phyloP scores from a whole-genome alignment of 2,329 filamentous ascomycete genomes.

The Rhexocercosporidium sp. region DNA sequence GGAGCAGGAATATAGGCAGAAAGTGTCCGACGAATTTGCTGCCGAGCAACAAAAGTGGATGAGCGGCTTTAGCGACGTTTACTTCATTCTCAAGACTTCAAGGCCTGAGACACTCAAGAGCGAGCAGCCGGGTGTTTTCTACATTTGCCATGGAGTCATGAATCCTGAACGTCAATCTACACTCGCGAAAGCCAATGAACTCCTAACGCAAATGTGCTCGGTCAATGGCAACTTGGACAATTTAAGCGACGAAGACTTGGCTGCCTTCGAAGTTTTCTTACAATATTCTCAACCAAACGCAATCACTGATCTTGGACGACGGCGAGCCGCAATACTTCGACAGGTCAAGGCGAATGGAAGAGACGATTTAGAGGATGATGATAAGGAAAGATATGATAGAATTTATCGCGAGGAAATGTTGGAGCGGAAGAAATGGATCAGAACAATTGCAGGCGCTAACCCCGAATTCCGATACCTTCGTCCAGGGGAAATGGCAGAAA shows the following conservation, averaged over 20 bases:
- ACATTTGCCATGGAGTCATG: conserved; percentile 21
- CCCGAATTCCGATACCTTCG: conserved; percentile 22
- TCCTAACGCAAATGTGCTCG: background rate
- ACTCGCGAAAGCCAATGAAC: background rate
- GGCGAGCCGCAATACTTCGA: conserved; percentile 3
- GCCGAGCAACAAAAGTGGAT: background rate
- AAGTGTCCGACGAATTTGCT: background rate
- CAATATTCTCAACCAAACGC: background rate
- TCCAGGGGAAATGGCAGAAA: conserved; percentile 18
- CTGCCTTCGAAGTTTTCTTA: background rate
- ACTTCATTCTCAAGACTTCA: conserved; percentile 15
- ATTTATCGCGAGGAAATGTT: background rate
- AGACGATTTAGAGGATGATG: background rate
- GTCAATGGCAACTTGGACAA: background rate
- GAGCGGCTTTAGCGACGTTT: conserved; percentile 11
- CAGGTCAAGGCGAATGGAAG: background rate
- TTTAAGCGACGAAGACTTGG: background rate
- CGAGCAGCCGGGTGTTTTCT: conserved; percentile 22
- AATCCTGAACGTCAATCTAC: background rate
- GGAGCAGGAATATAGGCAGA: background rate
- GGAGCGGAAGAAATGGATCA: background rate
- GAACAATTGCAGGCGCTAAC: background rate
- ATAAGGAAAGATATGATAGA: background rate
- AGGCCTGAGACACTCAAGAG: background rate
- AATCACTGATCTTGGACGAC: background rate